Base-by-base conservation (phyloP, 306 rosid species). In the Coriaria nepalensis region DNA sequence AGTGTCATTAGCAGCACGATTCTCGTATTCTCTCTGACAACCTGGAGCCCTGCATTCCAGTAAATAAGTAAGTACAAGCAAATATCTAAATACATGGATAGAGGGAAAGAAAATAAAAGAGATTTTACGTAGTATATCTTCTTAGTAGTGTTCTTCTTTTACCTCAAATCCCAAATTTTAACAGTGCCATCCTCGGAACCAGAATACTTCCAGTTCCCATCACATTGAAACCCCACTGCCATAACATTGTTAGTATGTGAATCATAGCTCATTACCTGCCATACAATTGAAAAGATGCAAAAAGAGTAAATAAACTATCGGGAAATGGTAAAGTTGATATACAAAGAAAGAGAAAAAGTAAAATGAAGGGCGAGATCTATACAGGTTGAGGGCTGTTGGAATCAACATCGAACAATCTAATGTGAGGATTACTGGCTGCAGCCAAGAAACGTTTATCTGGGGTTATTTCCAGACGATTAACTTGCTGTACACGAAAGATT, bases 151-250 rank as follows among this genome's bases (percentile, higher is more conserved):
- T 20, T 1, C 29, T 20, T 20, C n/a, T 29, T 62, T 37, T 51
- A 90, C 98, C 98, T 90, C 68, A 86, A 77, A 70, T 90, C 98
- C 98, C 98, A 90, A 55, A 90, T 90, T 73, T 90, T 90, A 63
- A 90, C 98, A 0, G 98, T 85, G 67, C 98, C 98, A 45, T 90
- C 98, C 78, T 90, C 98, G 3, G 98, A 90, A 61, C 98, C 98
- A 36, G 98, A 90, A 71, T 90, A 90, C 98, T 85, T 90, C 98
- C 98, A 90, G 69, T 90, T 90, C 52, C 98, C 98, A 75, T 90
- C 98, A 57, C 98, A 90, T 58, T 90, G 98, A 68, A 90, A 90
- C 59, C 98, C 98, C 66, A 90, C 94, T 2, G 98, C 90, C 98
- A 85, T 85, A 42, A 90, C 98, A 65, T 90, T 90, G 63, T 71